Percentiles rank a stretch among this genome's conserved stretches.
phyloP scores from a whole-genome alignment of 1,284 basidiomycete species.

The Kalmanozyma brasiliensis region DNA sequence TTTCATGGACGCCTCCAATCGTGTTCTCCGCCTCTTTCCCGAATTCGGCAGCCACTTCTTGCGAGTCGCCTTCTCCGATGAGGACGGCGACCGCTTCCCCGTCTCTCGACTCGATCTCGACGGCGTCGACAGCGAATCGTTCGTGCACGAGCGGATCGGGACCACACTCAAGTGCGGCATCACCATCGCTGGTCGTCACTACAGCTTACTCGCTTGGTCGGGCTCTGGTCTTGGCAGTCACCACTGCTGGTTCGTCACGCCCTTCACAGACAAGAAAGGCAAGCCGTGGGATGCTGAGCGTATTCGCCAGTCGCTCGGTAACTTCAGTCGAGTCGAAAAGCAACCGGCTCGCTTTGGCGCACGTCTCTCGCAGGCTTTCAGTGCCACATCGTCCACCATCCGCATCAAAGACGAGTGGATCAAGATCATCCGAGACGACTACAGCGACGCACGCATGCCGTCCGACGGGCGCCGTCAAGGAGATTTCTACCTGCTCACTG shows the following conservation, averaged over 20 bases:
- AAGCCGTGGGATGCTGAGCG: slow-evolving; percentile 28
- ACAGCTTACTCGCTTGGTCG: slow-evolving; percentile 38
- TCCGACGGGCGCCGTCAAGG: background rate
- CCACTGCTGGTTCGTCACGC: slow-evolving; percentile 37
- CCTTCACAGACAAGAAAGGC: slow-evolving; percentile 30
- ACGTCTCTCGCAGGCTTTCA: slow-evolving; percentile 37
- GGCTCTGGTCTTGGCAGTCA: slow-evolving; percentile 30
- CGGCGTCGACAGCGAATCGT: slow-evolving; percentile 34
- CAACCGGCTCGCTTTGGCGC: slow-evolving; percentile 34
- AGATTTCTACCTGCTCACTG: slow-evolving; percentile 23
- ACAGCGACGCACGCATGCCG: slow-evolving; percentile 11
- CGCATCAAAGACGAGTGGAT: slow-evolving; percentile 23
- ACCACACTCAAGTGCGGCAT: slow-evolving; percentile 30
- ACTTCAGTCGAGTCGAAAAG: slow-evolving; percentile 18
- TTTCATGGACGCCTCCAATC: slow-evolving; percentile 34
- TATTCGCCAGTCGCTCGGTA: slow-evolving; percentile 29
- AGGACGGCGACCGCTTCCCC: slow-evolving; percentile 39
- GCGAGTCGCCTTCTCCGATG: slow-evolving; percentile 32
- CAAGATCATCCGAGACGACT: slow-evolving; percentile 24
- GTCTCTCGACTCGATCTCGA: slow-evolving; percentile 28
- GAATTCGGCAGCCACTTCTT: slow-evolving; percentile 33
- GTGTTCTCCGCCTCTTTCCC: slow-evolving; percentile 32
- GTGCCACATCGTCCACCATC: slow-evolving; percentile 36
- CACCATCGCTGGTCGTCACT: slow-evolving; percentile 25
- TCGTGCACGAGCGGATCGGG: slow-evolving; percentile 32